Evolutionary conservation across 768 basidiomycete genomes (phyloP), one percentile per base, ranked within the genome.

Genomic region (Coprinellus micaceus): DNA sequence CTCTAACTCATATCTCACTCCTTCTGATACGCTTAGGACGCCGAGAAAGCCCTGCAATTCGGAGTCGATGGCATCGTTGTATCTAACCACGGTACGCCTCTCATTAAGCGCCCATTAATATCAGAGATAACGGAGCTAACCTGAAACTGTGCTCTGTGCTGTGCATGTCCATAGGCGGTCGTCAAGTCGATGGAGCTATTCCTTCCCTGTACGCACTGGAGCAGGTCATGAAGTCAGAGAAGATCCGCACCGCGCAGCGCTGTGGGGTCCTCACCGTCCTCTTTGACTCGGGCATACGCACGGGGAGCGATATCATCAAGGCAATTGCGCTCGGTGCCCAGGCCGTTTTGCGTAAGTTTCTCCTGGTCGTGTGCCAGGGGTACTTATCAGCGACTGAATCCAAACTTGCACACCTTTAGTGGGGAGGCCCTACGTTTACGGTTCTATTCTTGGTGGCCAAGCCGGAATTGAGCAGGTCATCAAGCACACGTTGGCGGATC

Each of bases 271-370:
- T 91, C 37, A 84, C 86, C 1, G 70, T 94, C 33, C 72, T 94
- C 2, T 91, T 88, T 62, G 86, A 88, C 64, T 92, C 85, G 50
- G 91, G 93, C 6, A 86, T 94, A 57, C 82, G 93, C 43, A 89
- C 86, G 0, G 93, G 90, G 11, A 82, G 83, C 43, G 94, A 96
- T 59, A 82, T 94, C 45, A 77, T 92, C 69, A 90, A 91, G 68
- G 93, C 94, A 0, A 70, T 94, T 26, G 91, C 91, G 1, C 76
- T 95, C 0, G 92, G 94, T 40, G 93, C 94, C 7, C 86, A 94
- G 61, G 91, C 76, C 7, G 84, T 94, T 15, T 68, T 94, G 19
- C 75, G 84, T 91, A 61, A 62, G 88, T 36, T 46, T 33, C 26
- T 19, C 21, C 12, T 45, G n/a, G 6, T n/a, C 28, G 25, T 22